Evolutionary conservation across 78 protist species (phyloP), one percentile per base, ranked within the genome.

Genomic region (Salpingoeca rosetta): DNA sequence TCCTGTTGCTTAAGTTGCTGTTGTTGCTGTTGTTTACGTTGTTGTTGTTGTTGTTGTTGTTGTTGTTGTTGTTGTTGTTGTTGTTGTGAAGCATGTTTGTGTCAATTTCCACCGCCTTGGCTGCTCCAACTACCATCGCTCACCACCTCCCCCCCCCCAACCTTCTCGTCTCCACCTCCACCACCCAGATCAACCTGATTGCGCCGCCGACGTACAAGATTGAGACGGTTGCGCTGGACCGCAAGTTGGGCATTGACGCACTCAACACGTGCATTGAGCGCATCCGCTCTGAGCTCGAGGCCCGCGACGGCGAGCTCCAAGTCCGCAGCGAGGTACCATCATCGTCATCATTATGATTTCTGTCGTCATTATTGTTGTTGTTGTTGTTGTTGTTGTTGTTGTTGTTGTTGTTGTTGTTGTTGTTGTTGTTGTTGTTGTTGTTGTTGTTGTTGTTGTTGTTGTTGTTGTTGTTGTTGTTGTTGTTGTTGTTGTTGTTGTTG

Each of bases 151-250:
- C n/a, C n/a, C n/a, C n/a, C n/a, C n/a, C n/a, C n/a, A n/a, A n/a
- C n/a, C n/a, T n/a, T n/a, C n/a, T n/a, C n/a, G n/a, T n/a, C n/a
- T n/a, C n/a, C n/a, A n/a, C n/a, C n/a, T n/a, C n/a, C n/a, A n/a
- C 80, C 41, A 77, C 2, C 0, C 40, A 87, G 84, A 89, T 93
- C 88, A 92, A 83, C 75, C 82, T 96, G 35, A 87, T 92, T 0
- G 97, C 99, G 1, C 96, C 99, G n/a, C 99, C 99, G 17, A 65
- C 85, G 37, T 97, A 93, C 85, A 95, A 89, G 57, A 79, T 97
- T 91, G 85, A 88, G n/a, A 86, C 94, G 36, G 84, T 87, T 43
- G 86, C 95, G n/a, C 86, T 89, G 45, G 95, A 95, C 84, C 90
- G 87, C 86, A 93, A 92, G 38, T 84, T 80, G 82, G 99, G 97